A percentile compares a stretch with the other conserved stretches of the same genome.
Evolutionary conservation across 371 early-diverging fungal species (phyloP).

Genomic region (Mucor indicus): DNA sequence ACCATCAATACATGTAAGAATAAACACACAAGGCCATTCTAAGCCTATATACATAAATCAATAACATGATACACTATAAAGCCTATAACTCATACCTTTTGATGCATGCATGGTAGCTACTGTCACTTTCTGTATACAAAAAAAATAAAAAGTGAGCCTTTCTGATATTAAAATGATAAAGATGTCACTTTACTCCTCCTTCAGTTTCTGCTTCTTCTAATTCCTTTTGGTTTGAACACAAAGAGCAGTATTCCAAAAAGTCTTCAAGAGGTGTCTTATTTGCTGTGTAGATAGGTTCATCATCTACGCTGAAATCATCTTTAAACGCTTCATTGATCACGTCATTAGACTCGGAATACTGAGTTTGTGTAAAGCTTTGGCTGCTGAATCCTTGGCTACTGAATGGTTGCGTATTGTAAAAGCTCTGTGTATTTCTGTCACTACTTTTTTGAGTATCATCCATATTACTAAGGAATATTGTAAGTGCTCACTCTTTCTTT

Average conservation of each 20-base stretch:
- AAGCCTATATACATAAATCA: constrained; percentile 30
- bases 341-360: background rate
- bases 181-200: constrained; percentile 12
- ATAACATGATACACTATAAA: background rate
- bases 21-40: constrained; percentile 65
- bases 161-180: background rate
- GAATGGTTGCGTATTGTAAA: too few species aligned
- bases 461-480: too few species aligned
- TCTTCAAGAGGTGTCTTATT: constrained; percentile 17
- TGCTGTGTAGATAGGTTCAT: too few species aligned
- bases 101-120: constrained; percentile 61
- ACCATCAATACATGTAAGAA: constrained; percentile 48
- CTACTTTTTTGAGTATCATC: background rate
- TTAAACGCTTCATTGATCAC: background rate
- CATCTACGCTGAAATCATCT: background rate
- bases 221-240: constrained; percentile 19
- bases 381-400: too few species aligned
- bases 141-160: background rate
- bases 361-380: background rate
- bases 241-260: constrained; percentile 33
- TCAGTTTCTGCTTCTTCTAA: constrained; percentile 34
- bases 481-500: too few species aligned
- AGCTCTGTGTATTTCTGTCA: too few species aligned
- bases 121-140: constrained; percentile 37
- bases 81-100: constrained; percentile 28